Base-by-base conservation (phyloP, 148 eudicot genomes). In the Rhododendron simsii region DNA sequence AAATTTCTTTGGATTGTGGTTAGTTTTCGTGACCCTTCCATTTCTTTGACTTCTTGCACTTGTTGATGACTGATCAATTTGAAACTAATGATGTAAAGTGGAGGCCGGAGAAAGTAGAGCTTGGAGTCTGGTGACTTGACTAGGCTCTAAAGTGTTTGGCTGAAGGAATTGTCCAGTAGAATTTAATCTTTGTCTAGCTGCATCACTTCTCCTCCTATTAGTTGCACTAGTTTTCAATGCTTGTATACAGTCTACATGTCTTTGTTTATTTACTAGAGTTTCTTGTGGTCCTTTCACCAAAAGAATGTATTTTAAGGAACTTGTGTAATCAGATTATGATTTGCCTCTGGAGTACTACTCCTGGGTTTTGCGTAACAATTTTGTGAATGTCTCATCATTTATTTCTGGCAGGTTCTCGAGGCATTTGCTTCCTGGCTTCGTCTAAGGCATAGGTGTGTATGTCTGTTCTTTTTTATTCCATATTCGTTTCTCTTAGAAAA, bases 381-480 rank as follows among this genome's bases (percentile, higher is more conserved):
- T 50, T 80, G 65, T 30, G 50, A 21, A 8, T 51, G 47, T 73
- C 41, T 80, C 2, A 23, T 73, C 50, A 51, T 84, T 74, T 88
- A 28, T 85, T 84, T 85, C 81, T 74, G 84, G 86, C 98, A 97
- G 99, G 99, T 94, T 88, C 92, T 97, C 12, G 98, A 95, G 93
- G 98, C 98, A 86, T 97, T 97, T 93, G 96, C 99, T 84, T 94
- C 99, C 45, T 97, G 99, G 99, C 94, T 97, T 88, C 98, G 98
- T 61, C 89, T 97, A 86, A 93, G 98, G 88, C 96, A 92, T 84
- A 96, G 98, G 99, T 97, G 88, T 81, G 91, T 81, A 37, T 28
- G 79, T 86, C 39, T 81, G 45, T 88, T 76, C 9, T 75, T 16
- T 41, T 75, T 7, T 67, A 26, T 78, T 57, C 44, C 45, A 50